Evolutionary conservation across 495 filamentous ascomycete species (phyloP).

Genomic region (Neurospora tetrasperma): DNA sequence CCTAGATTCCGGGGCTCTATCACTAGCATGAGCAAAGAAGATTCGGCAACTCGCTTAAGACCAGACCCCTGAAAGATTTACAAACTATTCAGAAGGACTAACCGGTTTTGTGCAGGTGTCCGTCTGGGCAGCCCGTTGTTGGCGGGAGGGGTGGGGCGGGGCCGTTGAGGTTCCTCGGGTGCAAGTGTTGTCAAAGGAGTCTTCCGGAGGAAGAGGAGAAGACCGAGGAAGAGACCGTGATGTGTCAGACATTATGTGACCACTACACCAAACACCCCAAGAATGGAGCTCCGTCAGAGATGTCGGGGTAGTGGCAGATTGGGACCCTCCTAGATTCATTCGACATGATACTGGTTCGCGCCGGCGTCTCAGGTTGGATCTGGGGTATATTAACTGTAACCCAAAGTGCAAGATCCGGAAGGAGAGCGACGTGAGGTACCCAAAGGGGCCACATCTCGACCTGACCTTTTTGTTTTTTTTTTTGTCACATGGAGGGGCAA

Average conservation of each 20-base stretch:
- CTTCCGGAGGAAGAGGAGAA: not conserved
- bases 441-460: not conserved
- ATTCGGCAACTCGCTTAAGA: not conserved
- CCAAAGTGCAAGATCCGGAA: not conserved
- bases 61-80: not conserved
- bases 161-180: not conserved
- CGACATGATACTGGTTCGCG: not conserved
- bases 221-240: not conserved
- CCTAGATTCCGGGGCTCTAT: not conserved
- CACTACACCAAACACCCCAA: too few species aligned
- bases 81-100: not conserved
- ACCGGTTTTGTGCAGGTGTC: not conserved
- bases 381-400: not conserved
- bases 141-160: not conserved
- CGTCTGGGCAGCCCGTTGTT: not conserved
- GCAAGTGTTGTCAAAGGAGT: not conserved
- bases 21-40: not conserved
- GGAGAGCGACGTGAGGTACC: not conserved
- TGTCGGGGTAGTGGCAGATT: too few species aligned
- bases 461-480: too few species aligned
- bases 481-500: not conserved
- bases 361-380: not conserved
- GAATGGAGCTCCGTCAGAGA: too few species aligned
- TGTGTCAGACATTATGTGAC: too few species aligned
- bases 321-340: too few species aligned